Conservation (phyloP, 1,284 basidiomycete species). For the Leccinum pachyderme region DNA sequence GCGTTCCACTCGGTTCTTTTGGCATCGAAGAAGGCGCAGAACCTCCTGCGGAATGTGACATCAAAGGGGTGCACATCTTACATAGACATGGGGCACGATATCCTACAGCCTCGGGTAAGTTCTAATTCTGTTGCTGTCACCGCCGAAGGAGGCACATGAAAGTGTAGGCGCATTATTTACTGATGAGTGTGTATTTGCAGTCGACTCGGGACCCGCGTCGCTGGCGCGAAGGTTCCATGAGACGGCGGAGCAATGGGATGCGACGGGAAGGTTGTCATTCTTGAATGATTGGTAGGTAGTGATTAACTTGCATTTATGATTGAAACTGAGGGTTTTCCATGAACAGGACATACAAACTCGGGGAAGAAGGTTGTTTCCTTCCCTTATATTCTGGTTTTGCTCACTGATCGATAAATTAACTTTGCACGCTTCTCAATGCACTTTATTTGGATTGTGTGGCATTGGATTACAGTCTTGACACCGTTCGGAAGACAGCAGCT, state of each 20-base stretch:
- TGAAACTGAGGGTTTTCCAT: background rate
- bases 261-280: constrained; percentile 63
- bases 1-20: constrained; percentile 64
- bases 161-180: background rate
- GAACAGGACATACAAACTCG: constrained; percentile 74
- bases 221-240: constrained; percentile 59
- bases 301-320: background rate
- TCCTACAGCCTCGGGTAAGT: constrained; percentile 68
- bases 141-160: background rate
- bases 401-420: constrained; percentile 2
- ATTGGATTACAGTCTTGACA: constrained; percentile 56
- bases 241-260: constrained; percentile 55
- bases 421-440: background rate
- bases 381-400: background rate
- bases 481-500: constrained; percentile 82
- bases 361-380: constrained; percentile 59
- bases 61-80: constrained; percentile 74
- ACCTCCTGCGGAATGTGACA: constrained; percentile 63
- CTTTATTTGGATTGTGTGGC: background rate
- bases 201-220: constrained; percentile 61
- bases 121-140: background rate
- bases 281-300: constrained; percentile 68
- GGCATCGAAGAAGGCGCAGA: constrained; percentile 71
- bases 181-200: constrained; percentile 35
- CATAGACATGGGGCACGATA: constrained; percentile 83